Base-by-base conservation (phyloP, 305 asterid species). In the Solanum hybrid region DNA sequence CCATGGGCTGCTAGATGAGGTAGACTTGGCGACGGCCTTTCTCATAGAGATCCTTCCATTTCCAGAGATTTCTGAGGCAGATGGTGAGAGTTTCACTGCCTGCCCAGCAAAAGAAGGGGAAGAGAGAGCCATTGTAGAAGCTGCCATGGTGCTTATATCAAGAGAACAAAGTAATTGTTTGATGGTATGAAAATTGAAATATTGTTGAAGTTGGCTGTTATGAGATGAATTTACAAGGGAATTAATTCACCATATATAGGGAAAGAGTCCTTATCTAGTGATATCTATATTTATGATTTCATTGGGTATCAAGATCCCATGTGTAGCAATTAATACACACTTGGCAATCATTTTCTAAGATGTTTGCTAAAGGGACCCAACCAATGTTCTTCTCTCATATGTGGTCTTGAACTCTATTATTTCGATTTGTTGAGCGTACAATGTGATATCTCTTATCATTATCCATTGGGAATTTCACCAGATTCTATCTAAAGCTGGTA, bases 1-100 rank as follows among this genome's bases (percentile, higher is more conserved):
- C 92, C 92, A 90, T n/a, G 92, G 92, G 89, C 90, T 88, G 87
- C 38, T 41, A 37, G 92, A 84, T 0, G 79, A 0, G 4, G 68
- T 73, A 14, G 86, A 11, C 79, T 81, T 81, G 37, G 90, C 0
- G 1, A 81, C 75, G 17, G 90, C 37, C 26, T 77, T 88, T 81
- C 90, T 88, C 90, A 88, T 88, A 22, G 79, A 15, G 14, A 88
- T n/a, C 87, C 79, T 88, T 57, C 90, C 90, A 10, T 76, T 77
- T 45, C 90, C 86, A 37, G 86, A 0, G 33, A 76, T 41, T 76
- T 39, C 90, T 57, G 90, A 5, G 86, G 86, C 17, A 24, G 90
- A 76, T 0, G 76, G 75, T 4, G 86, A 76, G 24, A 32, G 17
- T 37, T 77, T 88, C 3, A 77, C 79, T 2, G 90, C 29, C 61